Evolutionary conservation across 2,329 filamentous ascomycete genomes (phyloP), one percentile per base, ranked within the genome.

Genomic region (Aspergillus carbonarius): DNA sequence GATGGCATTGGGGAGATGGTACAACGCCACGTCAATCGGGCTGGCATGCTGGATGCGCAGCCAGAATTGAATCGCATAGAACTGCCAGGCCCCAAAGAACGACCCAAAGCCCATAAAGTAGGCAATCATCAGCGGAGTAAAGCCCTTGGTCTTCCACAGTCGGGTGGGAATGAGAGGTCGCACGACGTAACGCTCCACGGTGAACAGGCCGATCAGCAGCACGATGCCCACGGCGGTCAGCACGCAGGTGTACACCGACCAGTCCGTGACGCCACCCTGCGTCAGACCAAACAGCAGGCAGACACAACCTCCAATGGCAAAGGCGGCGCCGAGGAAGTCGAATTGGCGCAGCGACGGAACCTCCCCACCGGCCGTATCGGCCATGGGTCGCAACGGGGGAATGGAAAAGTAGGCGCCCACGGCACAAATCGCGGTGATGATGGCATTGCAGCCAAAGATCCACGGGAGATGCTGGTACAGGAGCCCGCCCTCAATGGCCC

Each of bases 221-320:
- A 82, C 54, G n/a, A 82, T 48, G 4, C 81, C 81, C 3, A 83
- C 58, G 23, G 81, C 77, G 1, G 83, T 73, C 7, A 79, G 63
- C 1, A 76, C 72, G 61, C 78, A 80, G 13, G 82, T 78, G 65
- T 83, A 83, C 0, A 79, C 70, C 4, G 75, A 63, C 82, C 82
- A 84, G 0, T 78, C 76, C 4, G 79, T 78, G 1, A 79, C 74
- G 0, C 79, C 76, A 2, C 79, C 81, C 64, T 83, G 81, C 39
- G 84, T 85, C 72, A 82, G 82, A 0, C 82, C 81, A 53, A 85
- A 82, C 57, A 85, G 83, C 63, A 85, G 75, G n/a, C 84, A 75
- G 2, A 85, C 76, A 57, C 84, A 75, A 6, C 78, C 81, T 3
- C 74, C 72, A 5, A 85, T 76, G 5, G 83, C 83, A 3, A 77